Conservation (phyloP, 129 eudicot species). For the Arctium lappa region DNA sequence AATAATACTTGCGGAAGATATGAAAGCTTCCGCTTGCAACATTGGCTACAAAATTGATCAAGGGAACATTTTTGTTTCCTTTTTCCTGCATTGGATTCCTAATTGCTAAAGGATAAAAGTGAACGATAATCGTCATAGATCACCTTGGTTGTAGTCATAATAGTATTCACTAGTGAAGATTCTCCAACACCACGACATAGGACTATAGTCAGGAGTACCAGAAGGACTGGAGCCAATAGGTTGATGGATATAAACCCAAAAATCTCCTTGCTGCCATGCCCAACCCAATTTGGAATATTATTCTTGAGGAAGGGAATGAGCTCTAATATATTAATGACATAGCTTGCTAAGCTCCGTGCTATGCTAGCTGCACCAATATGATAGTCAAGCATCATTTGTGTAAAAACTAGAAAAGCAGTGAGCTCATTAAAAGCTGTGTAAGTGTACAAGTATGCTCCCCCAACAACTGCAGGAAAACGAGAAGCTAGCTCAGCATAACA, state of each 20-base stretch:
- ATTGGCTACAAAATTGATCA: not conserved
- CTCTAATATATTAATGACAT: slow-evolving; percentile 66
- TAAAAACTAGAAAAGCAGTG: slow-evolving; percentile 91
- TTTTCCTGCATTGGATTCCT: not conserved
- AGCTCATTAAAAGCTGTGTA: slow-evolving; percentile 98
- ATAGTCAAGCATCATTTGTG: slow-evolving; percentile 95
- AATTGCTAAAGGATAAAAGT: not conserved
- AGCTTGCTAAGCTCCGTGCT: slow-evolving; percentile 95
- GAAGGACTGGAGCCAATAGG: slow-evolving; percentile 80
- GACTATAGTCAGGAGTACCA: slow-evolving; percentile 64
- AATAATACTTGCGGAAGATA: not conserved
- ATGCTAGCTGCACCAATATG: slow-evolving; percentile 99
- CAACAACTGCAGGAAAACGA: slow-evolving; percentile 98
- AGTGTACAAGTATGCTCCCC: slow-evolving; percentile 91
- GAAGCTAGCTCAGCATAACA: slow-evolving; percentile 97
- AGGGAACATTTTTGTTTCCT: not conserved
- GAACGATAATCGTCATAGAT: not conserved
- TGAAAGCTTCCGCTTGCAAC: not conserved
- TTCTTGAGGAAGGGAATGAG: slow-evolving; percentile 59
- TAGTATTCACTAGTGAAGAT: slow-evolving; percentile 70
- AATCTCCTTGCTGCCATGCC: slow-evolving; percentile 71
- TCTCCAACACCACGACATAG: slow-evolving; percentile 87
- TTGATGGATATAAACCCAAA: slow-evolving; percentile 76
- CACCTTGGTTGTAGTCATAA: slow-evolving; percentile 95
- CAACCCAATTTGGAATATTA: slow-evolving; percentile 86